Evolutionary conservation across 176 grass and related monocot genomes (phyloP), one percentile per base, ranked within the genome.

Genomic region (Pontederia crassipes): DNA sequence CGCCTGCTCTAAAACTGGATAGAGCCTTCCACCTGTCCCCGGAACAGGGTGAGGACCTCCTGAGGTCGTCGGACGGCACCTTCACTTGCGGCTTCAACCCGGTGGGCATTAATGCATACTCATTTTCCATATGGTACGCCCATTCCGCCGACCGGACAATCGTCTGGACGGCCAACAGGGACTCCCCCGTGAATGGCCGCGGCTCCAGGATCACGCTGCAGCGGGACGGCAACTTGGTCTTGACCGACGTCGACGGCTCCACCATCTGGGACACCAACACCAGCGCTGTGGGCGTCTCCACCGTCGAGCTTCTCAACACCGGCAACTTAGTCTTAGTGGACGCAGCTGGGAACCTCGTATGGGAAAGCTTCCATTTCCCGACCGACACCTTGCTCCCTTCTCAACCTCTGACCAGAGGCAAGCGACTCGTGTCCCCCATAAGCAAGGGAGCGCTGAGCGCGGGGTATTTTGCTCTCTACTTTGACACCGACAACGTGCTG

Each of bases 71-170:
- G 32, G 32, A 40, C 32, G 32, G 32, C 32, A 40, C 32, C 32
- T 40, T 40, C 32, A 3, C 32, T 7, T 40, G 32, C 6, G 32
- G 32, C 32, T 40, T 40, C 32, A 3, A 40, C 32, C 6, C 32
- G 35, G 68, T 66, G 32, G 76, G 80, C 49, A 14, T 52, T 13
- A 88, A 88, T 53, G 63, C 82, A 32, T 89, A 50, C 49, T 26
- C 63, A 57, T 88, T 88, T 54, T 88, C 85, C 67, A 55, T 88
- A 60, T 83, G 80, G 81, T 89, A 74, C 73, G 75, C 77, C 46
- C 46, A 48, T 52, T 26, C 49, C 9, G 64, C 24, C 61, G 8
- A 78, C 17, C 80, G 40, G 29, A 72, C 85, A 14, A 53, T 76
- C 50, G 74, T 78, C 56, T 89, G 85, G 86, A 78, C 78, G 46